Evolutionary conservation across 192 early-diverging fungal species (phyloP).

Genomic region (Linnemannia exigua): DNA sequence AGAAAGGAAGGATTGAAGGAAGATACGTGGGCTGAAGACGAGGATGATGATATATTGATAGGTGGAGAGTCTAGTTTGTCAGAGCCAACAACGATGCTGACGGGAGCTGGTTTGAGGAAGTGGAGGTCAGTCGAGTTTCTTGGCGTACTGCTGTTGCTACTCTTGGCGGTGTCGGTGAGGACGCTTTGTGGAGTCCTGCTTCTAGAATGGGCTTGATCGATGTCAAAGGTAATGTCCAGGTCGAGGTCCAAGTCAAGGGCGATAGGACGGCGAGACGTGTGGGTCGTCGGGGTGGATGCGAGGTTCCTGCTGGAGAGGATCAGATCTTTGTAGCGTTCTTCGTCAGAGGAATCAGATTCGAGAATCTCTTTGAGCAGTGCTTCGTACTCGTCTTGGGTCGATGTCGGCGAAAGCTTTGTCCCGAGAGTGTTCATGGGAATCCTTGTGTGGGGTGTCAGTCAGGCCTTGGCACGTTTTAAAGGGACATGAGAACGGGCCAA

Average conservation of each 20-base stretch:
- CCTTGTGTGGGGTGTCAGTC: constrained; percentile 3
- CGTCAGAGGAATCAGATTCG: constrained; percentile 64
- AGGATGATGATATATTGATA: not conserved
- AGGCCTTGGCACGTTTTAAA: constrained; percentile 11
- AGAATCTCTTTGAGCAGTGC: constrained; percentile 66
- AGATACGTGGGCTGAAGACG: not conserved
- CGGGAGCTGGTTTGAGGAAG: not conserved
- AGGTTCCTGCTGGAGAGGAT: constrained; percentile 35
- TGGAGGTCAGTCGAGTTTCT: constrained; percentile 15
- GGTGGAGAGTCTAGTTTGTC: constrained; percentile 2
- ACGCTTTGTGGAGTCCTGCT: not conserved
- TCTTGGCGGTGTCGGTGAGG: not conserved
- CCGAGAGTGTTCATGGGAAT: constrained; percentile 51
- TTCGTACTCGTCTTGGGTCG: constrained; percentile 64
- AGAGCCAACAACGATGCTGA: constrained; percentile 42
- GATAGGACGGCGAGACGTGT: not conserved
- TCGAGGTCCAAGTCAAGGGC: constrained; percentile 33
- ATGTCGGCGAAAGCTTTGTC: constrained; percentile 29
- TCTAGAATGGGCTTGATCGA: constrained; percentile 13
- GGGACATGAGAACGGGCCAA: constrained; percentile 17
- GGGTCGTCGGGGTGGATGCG: not conserved
- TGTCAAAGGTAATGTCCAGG: constrained; percentile 31
- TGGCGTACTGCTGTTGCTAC: constrained; percentile 30
- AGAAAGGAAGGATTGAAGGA: constrained; percentile 6
- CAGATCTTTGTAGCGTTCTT: constrained; percentile 42